phyloP scores from a whole-genome alignment of 768 basidiomycete genomes.

The Rhodotorula babjevae region DNA sequence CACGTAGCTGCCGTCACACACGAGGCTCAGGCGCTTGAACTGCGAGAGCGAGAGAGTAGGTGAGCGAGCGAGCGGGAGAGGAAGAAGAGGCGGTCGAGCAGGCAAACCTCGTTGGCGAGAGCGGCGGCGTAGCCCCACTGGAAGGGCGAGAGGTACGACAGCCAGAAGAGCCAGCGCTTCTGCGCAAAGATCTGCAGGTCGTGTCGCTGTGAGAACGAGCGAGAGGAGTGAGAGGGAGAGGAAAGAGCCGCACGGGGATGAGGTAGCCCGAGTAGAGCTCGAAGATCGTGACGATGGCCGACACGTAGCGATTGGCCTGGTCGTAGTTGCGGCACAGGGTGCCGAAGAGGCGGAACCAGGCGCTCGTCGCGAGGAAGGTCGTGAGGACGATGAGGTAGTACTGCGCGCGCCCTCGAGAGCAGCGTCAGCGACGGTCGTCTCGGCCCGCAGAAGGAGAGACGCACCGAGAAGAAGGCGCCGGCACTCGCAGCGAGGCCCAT shows the following conservation, averaged over 20 bases:
- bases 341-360: slow-evolving; percentile 67
- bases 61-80: background rate
- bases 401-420: background rate
- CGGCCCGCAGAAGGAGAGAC: background rate
- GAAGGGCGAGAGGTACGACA: slow-evolving; percentile 67
- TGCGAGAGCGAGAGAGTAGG: background rate
- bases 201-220: no score
- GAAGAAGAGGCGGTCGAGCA: background rate
- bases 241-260: slow-evolving; percentile 8
- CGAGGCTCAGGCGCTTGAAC: slow-evolving; percentile 53
- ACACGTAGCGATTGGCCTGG: slow-evolving; percentile 56
- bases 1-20: slow-evolving; percentile 63
- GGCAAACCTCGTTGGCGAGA: slow-evolving; percentile 69
- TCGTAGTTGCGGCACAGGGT: slow-evolving; percentile 58
- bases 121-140: slow-evolving; percentile 67
- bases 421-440: no score
- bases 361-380: slow-evolving; percentile 69
- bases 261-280: slow-evolving; percentile 47
- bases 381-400: slow-evolving; percentile 53
- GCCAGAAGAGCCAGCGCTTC: slow-evolving; percentile 75
- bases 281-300: slow-evolving; percentile 71
- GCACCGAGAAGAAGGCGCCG: slow-evolving; percentile 56
- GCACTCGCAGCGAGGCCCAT: slow-evolving; percentile 46
- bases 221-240: no score
- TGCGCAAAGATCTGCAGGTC: slow-evolving; percentile 56